Evolutionary conservation across 2,329 filamentous ascomycete species (phyloP).

Genomic region (Sordariomycetes sp.): DNA sequence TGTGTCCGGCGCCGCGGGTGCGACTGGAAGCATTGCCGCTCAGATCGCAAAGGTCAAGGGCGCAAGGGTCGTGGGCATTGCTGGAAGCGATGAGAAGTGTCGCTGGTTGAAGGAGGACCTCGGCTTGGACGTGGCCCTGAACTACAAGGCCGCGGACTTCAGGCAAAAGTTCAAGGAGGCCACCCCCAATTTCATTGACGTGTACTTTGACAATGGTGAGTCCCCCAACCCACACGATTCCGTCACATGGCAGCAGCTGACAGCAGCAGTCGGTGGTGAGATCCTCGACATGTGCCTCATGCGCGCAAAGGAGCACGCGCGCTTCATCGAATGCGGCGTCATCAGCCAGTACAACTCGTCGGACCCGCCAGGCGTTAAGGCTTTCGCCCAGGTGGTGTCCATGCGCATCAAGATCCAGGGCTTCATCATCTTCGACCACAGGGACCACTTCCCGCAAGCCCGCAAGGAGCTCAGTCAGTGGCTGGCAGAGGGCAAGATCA

Average conservation of each 20-base stretch:
- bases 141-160: constrained; percentile 61
- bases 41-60: constrained; percentile 72
- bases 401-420: constrained; percentile 57
- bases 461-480: constrained; percentile 54
- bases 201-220: constrained; percentile 60
- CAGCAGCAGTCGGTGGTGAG: constrained; percentile 49
- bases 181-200: constrained; percentile 51
- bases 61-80: constrained; percentile 51
- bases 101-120: constrained; percentile 54
- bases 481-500: constrained; percentile 63
- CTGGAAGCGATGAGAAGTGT: constrained; percentile 59
- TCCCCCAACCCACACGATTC: neutral
- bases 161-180: constrained; percentile 48
- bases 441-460: constrained; percentile 46
- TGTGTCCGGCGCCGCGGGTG: constrained; percentile 68
- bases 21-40: constrained; percentile 66
- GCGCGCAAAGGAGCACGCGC: constrained; percentile 51
- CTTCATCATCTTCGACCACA: constrained; percentile 66
- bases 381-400: constrained; percentile 40
- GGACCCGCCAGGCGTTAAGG: constrained; percentile 45
- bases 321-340: constrained; percentile 63
- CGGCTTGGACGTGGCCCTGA: constrained; percentile 58
- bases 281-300: constrained; percentile 57
- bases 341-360: constrained; percentile 62
- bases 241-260: neutral